These are phyloP conservation scores for Dioszegia aurantiaca DNA, from an alignment of 768 basidiomycete genomes.

Conservation along the genomic window DNA sequence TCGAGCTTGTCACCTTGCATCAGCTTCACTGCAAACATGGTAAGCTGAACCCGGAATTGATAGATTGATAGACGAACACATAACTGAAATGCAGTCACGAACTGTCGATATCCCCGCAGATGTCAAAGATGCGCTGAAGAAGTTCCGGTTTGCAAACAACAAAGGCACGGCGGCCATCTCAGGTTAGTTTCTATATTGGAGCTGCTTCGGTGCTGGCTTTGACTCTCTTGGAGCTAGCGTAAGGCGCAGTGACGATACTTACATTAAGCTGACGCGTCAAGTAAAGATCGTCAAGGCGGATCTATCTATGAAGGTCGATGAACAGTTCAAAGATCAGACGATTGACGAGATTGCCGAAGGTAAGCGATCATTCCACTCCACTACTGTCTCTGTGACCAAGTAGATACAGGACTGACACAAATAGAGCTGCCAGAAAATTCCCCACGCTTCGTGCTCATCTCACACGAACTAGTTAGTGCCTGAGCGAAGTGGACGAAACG, in stretches of 20 bases:
- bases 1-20: too few relatives aligned
- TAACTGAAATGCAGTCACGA: slow-evolving; percentile 22
- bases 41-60: too few relatives aligned
- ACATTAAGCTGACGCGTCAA: slow-evolving; percentile 8
- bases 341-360: slow-evolving; percentile 87
- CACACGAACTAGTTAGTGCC: slow-evolving; percentile 63
- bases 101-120: slow-evolving; percentile 82
- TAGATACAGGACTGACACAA: too few relatives aligned
- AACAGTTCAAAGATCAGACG: slow-evolving; percentile 70
- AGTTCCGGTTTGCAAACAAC: slow-evolving; percentile 72
- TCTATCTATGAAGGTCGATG: slow-evolving; percentile 77
- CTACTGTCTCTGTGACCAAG: too few relatives aligned
- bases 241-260: neutral
- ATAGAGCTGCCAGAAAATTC: slow-evolving; percentile 84
- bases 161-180: slow-evolving; percentile 63
- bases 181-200: slow-evolving; percentile 27
- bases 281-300: slow-evolving; percentile 86
- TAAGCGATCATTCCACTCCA: slow-evolving; percentile 42
- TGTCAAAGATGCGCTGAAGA: slow-evolving; percentile 74
- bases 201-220: neutral
- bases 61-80: too few relatives aligned
- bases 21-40: too few relatives aligned
- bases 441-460: slow-evolving; percentile 80
- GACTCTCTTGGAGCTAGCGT: neutral
- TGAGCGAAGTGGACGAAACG: too few relatives aligned